These are phyloP conservation scores for Scortechinia acanthostroma DNA, from an alignment of 2,329 filamentous ascomycete genomes.

Conservation along the genomic window DNA sequence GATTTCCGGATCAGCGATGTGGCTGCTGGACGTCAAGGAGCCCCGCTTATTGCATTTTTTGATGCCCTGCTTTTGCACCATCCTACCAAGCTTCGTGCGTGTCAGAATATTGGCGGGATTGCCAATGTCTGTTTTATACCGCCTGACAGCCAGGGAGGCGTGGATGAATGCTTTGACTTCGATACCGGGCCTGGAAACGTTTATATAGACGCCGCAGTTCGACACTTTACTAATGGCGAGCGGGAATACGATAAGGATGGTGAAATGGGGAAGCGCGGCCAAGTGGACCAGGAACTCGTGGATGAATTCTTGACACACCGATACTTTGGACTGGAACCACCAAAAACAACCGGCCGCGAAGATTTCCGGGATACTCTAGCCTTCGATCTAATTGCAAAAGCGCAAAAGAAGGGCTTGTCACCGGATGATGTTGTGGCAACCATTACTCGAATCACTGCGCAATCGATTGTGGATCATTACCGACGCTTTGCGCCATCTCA, in stretches of 20 bases:
- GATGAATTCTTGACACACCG: constrained; percentile 29
- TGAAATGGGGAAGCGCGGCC: constrained; percentile 28
- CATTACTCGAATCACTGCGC: constrained; percentile 38
- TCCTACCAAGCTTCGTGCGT: constrained; percentile 36
- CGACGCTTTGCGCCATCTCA: constrained; percentile 1
- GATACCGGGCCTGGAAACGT: constrained; percentile 38
- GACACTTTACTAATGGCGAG: constrained; percentile 7
- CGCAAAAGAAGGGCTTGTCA: constrained; percentile 22
- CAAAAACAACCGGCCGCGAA: constrained; percentile 39
- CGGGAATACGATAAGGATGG: constrained; percentile 17
- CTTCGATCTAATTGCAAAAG: constrained; percentile 29
- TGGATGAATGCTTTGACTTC: constrained; percentile 19
- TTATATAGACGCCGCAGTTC: constrained; percentile 14
- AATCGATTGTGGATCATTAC: constrained; percentile 28
- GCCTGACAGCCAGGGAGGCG: constrained; percentile 12
- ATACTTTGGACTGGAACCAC: constrained; percentile 31
- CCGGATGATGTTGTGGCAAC: constrained; percentile 37
- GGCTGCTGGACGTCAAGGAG: constrained; percentile 35
- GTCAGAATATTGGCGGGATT: constrained; percentile 45
- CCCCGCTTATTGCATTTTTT: constrained; percentile 41
- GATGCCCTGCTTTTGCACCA: constrained; percentile 39
- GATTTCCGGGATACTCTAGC: constrained; percentile 39
- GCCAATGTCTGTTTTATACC: constrained; percentile 41
- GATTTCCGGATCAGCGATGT: constrained; percentile 42
- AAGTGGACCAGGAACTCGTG: constrained; percentile 29